Conservation (phyloP, 805 yeast genomes). For the Kodamaea fukazawae region DNA sequence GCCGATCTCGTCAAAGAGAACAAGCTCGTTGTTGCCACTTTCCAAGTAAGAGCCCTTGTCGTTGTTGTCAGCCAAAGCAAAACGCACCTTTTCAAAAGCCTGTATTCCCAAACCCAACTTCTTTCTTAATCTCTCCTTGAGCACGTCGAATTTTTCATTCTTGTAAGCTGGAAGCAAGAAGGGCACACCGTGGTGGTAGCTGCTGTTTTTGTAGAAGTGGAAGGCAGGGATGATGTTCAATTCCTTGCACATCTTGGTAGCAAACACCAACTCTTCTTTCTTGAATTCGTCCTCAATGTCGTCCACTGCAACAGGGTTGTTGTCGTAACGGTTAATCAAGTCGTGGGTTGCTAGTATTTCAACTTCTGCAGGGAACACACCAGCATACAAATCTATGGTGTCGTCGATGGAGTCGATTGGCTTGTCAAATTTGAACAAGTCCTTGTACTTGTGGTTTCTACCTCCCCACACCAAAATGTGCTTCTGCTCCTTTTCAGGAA, state of each 20-base stretch:
- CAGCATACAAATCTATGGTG: slow-evolving; percentile 37
- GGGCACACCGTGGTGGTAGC: slow-evolving; percentile 76
- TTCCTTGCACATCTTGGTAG: slow-evolving; percentile 23
- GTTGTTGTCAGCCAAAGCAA: slow-evolving; percentile 51
- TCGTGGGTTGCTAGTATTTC: slow-evolving; percentile 37
- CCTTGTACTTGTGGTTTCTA: slow-evolving; percentile 36
- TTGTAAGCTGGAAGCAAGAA: slow-evolving; percentile 72
- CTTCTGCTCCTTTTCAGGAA: slow-evolving; percentile 46
- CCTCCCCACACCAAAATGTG: slow-evolving; percentile 60
- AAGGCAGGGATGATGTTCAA: slow-evolving; percentile 58
- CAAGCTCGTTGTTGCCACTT: slow-evolving; percentile 49
- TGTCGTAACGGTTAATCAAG: slow-evolving; percentile 25
- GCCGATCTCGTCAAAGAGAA: slow-evolving; percentile 53
- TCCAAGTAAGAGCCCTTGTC: slow-evolving; percentile 46
- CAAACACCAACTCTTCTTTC: slow-evolving; percentile 21
- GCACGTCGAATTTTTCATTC: slow-evolving; percentile 60
- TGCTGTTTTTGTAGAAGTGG: slow-evolving; percentile 73
- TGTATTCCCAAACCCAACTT: slow-evolving; percentile 74
- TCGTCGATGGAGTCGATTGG: slow-evolving; percentile 34
- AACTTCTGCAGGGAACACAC: slow-evolving; percentile 43
- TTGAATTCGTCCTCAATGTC: slow-evolving; percentile 26
- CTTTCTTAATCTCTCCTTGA: slow-evolving; percentile 64
- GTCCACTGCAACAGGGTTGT: slow-evolving; percentile 18
- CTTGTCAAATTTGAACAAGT: slow-evolving; percentile 35
- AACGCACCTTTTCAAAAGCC: slow-evolving; percentile 72